Conservation (phyloP, 2,329 filamentous ascomycete species). For the Teratosphaeria viscida region DNA sequence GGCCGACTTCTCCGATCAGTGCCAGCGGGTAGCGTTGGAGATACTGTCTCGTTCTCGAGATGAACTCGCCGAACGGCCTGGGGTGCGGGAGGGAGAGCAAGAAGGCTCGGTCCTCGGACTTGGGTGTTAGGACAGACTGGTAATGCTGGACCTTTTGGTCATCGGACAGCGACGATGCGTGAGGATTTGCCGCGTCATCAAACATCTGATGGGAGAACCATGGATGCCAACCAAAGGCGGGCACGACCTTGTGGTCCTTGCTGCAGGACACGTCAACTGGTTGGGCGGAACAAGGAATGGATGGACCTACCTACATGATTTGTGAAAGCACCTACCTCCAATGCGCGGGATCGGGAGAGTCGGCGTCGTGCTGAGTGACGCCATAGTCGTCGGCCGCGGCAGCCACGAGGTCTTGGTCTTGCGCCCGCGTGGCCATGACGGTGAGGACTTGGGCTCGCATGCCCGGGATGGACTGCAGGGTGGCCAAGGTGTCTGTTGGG, state of each 20-base stretch:
- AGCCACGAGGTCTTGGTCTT: constrained; percentile 66
- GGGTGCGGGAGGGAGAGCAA: constrained; percentile 50
- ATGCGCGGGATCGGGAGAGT: constrained; percentile 5
- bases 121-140: constrained; percentile 50
- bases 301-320: constrained; percentile 7
- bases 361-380: constrained; percentile 25
- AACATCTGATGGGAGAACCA: constrained; percentile 77
- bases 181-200: constrained; percentile 40
- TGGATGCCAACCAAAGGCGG: constrained; percentile 79
- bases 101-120: constrained; percentile 42
- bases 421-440: constrained; percentile 64
- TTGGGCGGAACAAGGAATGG: background rate
- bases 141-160: constrained; percentile 51
- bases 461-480: constrained; percentile 44
- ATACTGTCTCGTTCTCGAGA: constrained; percentile 45
- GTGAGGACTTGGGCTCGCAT: constrained; percentile 61
- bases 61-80: constrained; percentile 46
- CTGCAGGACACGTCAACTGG: constrained; percentile 6
- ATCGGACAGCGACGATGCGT: constrained; percentile 26
- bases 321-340: constrained; percentile 23
- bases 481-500: constrained; percentile 65
- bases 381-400: constrained; percentile 48
- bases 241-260: constrained; percentile 43
- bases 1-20: constrained; percentile 65
- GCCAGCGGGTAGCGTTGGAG: constrained; percentile 51